Evolutionary conservation across 2,329 filamentous ascomycete genomes (phyloP), one percentile per base, ranked within the genome.

Genomic region (Aspergillus flavus): DNA sequence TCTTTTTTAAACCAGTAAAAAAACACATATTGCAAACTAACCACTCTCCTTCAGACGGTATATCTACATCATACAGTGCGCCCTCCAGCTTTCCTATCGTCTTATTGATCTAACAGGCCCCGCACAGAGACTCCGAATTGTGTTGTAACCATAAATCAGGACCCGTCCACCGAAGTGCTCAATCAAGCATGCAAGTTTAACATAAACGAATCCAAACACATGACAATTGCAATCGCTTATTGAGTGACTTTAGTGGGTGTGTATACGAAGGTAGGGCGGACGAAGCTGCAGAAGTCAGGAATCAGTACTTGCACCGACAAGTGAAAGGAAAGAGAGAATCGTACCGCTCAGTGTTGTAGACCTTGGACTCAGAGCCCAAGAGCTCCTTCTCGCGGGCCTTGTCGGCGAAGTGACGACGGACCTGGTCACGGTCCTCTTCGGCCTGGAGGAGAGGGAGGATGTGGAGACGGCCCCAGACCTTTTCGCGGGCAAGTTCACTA

Each of bases 381-480:
- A 99, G 82, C 81, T 93, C 90, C 86, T 94, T 93, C 87, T 98
- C 95, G 69, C 95, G 87, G 69, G 89, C 89, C 86, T 93, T 89
- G 80, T 96, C 92, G 63, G 95, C 95, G 69, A 90, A 86, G 80
- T 94, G 87, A 75, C 94, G 86, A 70, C 95, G 87, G 67, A 97
- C 94, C 78, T 94, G 90, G 81, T 99, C 95, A 65, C 95, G 90
- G 83, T 99, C 95, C 80, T 97, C 93, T 78, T 99, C 95, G 61
- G 95, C 95, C 79, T 98, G 94, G 68, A 99, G 88, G 67, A 97
- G 83, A 63, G 95, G 95, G 75, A 94, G 95, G 68, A 99, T 86
- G 82, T 98, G 89, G 81, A 99, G 96, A 76, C 95, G 91, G 66
- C 92, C 88, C 95, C 95, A 99, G 88, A 97, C 95, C 85, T 98